Percentiles rank a stretch among this genome's conserved stretches.
Conservation (phyloP, 192 early-diverging fungal genomes). For the Backusella morwellensis region DNA sequence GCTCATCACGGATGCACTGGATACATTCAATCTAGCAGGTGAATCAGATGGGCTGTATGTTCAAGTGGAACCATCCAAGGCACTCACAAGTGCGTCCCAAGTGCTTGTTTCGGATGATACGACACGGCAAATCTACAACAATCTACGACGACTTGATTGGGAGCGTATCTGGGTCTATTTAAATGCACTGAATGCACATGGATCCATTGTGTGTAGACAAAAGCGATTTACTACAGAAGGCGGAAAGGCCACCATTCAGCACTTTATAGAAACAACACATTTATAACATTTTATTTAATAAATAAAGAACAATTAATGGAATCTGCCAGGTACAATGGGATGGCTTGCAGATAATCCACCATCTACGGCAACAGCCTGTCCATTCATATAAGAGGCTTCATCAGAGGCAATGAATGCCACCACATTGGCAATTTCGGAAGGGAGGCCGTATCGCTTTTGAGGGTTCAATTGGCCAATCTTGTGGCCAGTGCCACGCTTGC, state of each 20-base stretch:
- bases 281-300: not conserved
- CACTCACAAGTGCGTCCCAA: not conserved
- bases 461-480: slow-evolving; percentile 57
- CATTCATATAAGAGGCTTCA: slow-evolving; percentile 51
- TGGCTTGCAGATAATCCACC: slow-evolving; percentile 42
- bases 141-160: slow-evolving; percentile 44
- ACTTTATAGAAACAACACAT: slow-evolving; percentile 45
- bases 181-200: slow-evolving; percentile 50
- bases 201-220: slow-evolving; percentile 47
- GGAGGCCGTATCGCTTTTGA: slow-evolving; percentile 32
- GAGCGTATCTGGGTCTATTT: slow-evolving; percentile 44
- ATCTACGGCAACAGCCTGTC: slow-evolving; percentile 45
- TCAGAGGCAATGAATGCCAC: slow-evolving; percentile 47
- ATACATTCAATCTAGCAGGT: not conserved
- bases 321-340: slow-evolving; percentile 31
- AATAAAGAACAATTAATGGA: slow-evolving; percentile 14
- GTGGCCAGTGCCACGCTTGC: slow-evolving; percentile 28
- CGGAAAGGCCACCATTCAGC: slow-evolving; percentile 43
- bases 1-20: not conserved
- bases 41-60: not conserved
- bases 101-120: not conserved
- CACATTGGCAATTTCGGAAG: slow-evolving; percentile 42
- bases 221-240: slow-evolving; percentile 32
- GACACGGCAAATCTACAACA: slow-evolving; percentile 20
- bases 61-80: not conserved